phyloP scores from a whole-genome alignment of 129 eudicot species.

The Chrysanthemum lavandulifolium region DNA sequence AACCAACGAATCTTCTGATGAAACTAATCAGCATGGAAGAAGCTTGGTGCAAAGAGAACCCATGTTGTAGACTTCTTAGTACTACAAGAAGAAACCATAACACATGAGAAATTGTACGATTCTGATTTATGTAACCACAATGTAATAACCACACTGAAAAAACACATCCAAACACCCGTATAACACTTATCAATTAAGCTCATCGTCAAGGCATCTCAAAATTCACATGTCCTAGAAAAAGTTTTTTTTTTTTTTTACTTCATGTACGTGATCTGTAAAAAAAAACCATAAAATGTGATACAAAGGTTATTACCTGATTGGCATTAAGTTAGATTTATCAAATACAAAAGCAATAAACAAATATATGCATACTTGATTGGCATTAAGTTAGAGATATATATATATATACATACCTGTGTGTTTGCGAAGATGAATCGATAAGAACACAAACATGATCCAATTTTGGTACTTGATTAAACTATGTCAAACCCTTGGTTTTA shows the following conservation, averaged over 20 bases:
- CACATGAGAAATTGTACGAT: background rate
- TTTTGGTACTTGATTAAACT: too few relatives aligned
- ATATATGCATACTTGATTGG: too few relatives aligned
- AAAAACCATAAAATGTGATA: too few relatives aligned
- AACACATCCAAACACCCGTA: slow-evolving; percentile 1
- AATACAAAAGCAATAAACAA: too few relatives aligned
- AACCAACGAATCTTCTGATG: slow-evolving; percentile 44
- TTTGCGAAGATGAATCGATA: too few relatives aligned
- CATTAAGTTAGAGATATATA: too few relatives aligned
- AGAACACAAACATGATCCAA: too few relatives aligned
- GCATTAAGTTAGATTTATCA: too few relatives aligned
- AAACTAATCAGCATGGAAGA: slow-evolving; percentile 44
- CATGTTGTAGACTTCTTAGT: slow-evolving; percentile 30
- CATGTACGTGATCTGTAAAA: too few relatives aligned
- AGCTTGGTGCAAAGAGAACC: slow-evolving; percentile 59
- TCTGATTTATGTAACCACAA: background rate
- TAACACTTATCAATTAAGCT: background rate
- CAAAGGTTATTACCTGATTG: too few relatives aligned
- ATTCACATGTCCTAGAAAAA: slow-evolving; percentile 2
- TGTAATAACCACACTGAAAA: background rate
- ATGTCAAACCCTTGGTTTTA: too few relatives aligned
- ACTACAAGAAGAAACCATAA: slow-evolving; percentile 9
- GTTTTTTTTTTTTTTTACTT: slow-evolving; percentile 13
- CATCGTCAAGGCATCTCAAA: background rate
- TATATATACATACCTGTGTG: too few relatives aligned